These are phyloP conservation scores for Pseudogymnoascus sp. DNA, from an alignment of 2,329 filamentous ascomycete genomes.

Conservation along the genomic window DNA sequence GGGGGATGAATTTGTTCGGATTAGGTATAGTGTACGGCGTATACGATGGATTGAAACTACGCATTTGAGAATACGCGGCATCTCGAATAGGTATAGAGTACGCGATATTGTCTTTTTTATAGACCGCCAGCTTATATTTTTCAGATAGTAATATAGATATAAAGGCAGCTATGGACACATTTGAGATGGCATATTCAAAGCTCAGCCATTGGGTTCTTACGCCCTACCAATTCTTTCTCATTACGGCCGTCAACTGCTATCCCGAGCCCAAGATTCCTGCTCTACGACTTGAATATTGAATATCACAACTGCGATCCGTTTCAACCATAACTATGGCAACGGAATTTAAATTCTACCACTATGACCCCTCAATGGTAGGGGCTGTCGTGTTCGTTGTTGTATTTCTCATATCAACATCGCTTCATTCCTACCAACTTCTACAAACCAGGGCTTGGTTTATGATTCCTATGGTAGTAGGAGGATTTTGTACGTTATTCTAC, in stretches of 20 bases:
- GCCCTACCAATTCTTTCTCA: not conserved
- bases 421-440: constrained; percentile 16
- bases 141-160: not conserved
- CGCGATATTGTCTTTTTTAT: not conserved
- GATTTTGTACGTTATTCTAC: constrained; percentile 22
- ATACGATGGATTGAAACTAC: not conserved
- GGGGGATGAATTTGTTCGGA: not conserved
- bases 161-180: not conserved
- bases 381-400: constrained; percentile 15
- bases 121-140: not conserved
- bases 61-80: not conserved
- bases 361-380: constrained; percentile 12
- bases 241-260: not conserved
- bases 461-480: constrained; percentile 26
- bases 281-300: not conserved
- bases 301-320: not conserved
- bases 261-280: not conserved
- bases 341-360: constrained; percentile 8
- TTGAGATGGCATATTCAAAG: not conserved
- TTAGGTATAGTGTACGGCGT: constrained; percentile 1
- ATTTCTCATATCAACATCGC: constrained; percentile 12
- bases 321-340: not conserved
- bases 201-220: not conserved
- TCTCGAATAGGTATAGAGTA: not conserved
- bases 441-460: constrained; percentile 22